Conservation (phyloP, 192 early-diverging fungal genomes). For the Rhizophagus sp. region DNA sequence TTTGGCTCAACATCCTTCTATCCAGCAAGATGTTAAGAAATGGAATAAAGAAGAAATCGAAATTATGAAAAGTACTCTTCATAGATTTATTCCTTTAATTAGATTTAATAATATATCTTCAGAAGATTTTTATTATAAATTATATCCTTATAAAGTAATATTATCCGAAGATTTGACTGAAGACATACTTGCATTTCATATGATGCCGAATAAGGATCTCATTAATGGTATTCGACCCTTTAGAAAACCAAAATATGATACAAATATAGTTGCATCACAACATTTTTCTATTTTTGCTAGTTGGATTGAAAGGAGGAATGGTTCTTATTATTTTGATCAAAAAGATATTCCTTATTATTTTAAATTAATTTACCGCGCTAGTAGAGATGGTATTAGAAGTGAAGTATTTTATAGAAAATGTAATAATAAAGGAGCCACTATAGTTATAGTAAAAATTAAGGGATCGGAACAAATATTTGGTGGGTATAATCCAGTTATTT, state of each 20-base stretch:
- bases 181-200: background rate
- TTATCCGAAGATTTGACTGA: background rate
- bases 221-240: background rate
- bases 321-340: background rate
- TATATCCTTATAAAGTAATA: background rate
- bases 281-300: background rate
- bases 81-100: background rate
- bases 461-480: background rate
- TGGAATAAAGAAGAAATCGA: background rate
- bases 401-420: background rate
- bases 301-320: background rate
- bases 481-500: constrained; percentile 4
- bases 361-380: background rate
- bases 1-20: background rate
- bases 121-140: background rate
- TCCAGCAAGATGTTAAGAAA: background rate
- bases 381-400: background rate
- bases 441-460: background rate
- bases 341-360: background rate
- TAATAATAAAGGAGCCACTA: background rate
- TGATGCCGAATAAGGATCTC: background rate
- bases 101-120: background rate
- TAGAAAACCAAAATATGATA: background rate
- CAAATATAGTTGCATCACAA: background rate
- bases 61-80: background rate